These are phyloP conservation scores for Vishniacozyma victoriae DNA, from an alignment of 768 basidiomycete genomes.

Conservation along the genomic window DNA sequence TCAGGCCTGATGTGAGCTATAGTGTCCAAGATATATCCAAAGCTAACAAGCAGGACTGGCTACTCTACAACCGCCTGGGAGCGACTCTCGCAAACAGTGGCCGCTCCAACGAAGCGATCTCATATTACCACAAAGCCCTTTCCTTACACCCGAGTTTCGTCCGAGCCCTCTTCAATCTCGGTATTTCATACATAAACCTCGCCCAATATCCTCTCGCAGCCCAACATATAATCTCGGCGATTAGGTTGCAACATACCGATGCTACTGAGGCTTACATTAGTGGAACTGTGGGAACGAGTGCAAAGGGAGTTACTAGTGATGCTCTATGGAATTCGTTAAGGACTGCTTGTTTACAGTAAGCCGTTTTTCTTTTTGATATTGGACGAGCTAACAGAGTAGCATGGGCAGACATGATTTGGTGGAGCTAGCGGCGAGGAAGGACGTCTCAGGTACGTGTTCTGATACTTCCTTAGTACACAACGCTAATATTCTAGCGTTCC, in stretches of 20 bases:
- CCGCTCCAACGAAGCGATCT: conserved; percentile 78
- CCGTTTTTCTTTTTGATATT: background rate
- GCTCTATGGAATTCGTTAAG: conserved; percentile 84
- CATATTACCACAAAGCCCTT: conserved; percentile 77
- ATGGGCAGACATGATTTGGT: conserved; percentile 73
- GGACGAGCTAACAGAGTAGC: conserved; percentile 10
- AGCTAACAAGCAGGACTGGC: conserved; percentile 61
- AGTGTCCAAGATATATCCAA: too few relatives aligned
- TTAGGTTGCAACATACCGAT: conserved; percentile 82
- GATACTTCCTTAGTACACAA: background rate
- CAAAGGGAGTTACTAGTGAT: conserved; percentile 66
- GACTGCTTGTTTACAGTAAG: conserved; percentile 66
- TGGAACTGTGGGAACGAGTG: conserved; percentile 10
- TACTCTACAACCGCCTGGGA: conserved; percentile 91
- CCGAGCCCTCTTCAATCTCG: conserved; percentile 89
- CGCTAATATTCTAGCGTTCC: too few relatives aligned
- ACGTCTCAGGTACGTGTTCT: conserved; percentile 58
- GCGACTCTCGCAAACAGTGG: conserved; percentile 90
- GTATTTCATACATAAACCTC: conserved; percentile 85
- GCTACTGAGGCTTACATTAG: conserved; percentile 50
- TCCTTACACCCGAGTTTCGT: conserved; percentile 93
- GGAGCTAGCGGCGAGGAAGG: conserved; percentile 62
- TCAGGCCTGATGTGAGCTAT: conserved; percentile 71
- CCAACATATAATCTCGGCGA: conserved; percentile 77
- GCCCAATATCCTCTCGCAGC: conserved; percentile 78